Conservation (phyloP, 345 rosid species). For the Combretum micranthum region DNA sequence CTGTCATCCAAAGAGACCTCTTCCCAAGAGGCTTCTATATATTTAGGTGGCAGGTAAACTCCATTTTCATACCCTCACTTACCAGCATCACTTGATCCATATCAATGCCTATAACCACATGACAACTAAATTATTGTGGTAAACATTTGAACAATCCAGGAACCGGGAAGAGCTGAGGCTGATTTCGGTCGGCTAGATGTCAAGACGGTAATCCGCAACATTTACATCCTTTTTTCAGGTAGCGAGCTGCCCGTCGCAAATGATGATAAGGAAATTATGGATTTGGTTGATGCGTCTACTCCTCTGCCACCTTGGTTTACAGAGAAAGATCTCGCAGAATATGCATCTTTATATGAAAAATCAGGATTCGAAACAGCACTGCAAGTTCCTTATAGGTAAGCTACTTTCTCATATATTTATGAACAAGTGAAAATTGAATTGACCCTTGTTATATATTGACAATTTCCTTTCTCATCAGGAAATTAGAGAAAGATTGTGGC, state of each 20-base stretch:
- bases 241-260: slow-evolving; percentile 24
- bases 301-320: slow-evolving; percentile 41
- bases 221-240: slow-evolving; percentile 38
- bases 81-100: neutral
- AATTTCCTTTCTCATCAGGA: slow-evolving; percentile 1
- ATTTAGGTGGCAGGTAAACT: slow-evolving; percentile 32
- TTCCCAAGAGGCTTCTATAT: slow-evolving; percentile 34
- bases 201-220: slow-evolving; percentile 35
- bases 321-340: slow-evolving; percentile 36
- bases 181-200: slow-evolving; percentile 41
- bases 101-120: neutral
- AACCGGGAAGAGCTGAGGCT: slow-evolving; percentile 43
- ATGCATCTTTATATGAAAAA: slow-evolving; percentile 34
- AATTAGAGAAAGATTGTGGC: neutral
- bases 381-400: slow-evolving; percentile 43
- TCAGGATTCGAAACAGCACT: slow-evolving; percentile 38
- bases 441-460: neutral
- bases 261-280: slow-evolving; percentile 46
- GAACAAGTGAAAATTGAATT: neutral
- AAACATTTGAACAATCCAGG: slow-evolving; percentile 10
- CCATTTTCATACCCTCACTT: neutral
- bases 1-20: slow-evolving; percentile 8
- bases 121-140: neutral
- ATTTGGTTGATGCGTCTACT: slow-evolving; percentile 36
- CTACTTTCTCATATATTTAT: neutral